Evolutionary conservation across 305 asterid genomes (phyloP).

Genomic region (Andrographis paniculata): DNA sequence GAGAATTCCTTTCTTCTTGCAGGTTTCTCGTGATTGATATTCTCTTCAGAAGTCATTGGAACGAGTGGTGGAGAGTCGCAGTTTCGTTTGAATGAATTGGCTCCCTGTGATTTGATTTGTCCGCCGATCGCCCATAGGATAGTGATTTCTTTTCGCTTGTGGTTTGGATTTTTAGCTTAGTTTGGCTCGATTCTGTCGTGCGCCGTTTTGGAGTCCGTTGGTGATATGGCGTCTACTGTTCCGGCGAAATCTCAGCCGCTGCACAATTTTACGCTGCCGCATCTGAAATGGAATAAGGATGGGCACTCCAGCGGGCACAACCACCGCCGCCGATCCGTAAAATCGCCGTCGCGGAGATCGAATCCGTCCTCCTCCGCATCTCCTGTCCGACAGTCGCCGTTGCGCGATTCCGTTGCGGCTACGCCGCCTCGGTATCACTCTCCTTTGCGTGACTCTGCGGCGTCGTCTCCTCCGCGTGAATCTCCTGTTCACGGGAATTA

Average conservation of each 20-base stretch:
- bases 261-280: constrained; percentile 48
- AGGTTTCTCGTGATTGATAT: too few relatives aligned
- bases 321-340: constrained; percentile 46
- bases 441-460: constrained; percentile 27
- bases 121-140: constrained; percentile 13
- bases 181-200: neutral
- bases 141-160: neutral
- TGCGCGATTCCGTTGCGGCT: constrained; percentile 31
- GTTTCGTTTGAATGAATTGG: too few relatives aligned
- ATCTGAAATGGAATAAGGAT: constrained; percentile 50
- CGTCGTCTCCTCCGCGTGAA: constrained; percentile 16
- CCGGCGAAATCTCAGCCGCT: constrained; percentile 63
- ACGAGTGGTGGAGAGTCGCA: too few relatives aligned
- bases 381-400: constrained; percentile 37
- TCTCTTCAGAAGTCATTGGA: too few relatives aligned
- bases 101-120: neutral
- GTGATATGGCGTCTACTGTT: constrained; percentile 43
- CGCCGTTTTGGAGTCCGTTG: constrained; percentile 13
- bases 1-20: too few relatives aligned
- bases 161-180: constrained; percentile 11
- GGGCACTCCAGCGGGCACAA: constrained; percentile 31
- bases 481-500: constrained; percentile 25
- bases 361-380: constrained; percentile 27
- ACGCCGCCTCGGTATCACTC: constrained; percentile 29
- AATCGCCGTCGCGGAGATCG: constrained; percentile 36